A percentile compares a stretch with the other conserved stretches of the same genome.
Conservation (phyloP, 108 stramenopile genomes). For the Conticribra weissflogii region DNA sequence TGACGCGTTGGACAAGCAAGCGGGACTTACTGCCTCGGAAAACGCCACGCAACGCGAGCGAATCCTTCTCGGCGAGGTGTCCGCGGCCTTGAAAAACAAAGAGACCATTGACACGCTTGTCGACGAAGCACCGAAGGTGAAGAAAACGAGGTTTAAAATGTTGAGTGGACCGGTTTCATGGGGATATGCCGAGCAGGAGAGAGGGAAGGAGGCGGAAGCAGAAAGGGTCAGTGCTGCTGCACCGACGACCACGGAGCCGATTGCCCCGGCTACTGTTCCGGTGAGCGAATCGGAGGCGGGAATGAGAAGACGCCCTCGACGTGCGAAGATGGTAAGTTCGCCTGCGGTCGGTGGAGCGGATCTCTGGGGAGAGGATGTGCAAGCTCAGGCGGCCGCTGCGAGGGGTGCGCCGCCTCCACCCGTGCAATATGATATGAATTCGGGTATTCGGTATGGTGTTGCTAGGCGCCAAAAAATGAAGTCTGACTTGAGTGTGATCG, state of each 20-base stretch:
- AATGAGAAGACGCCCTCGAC: conserved; percentile 11
- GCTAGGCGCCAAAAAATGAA: conserved; percentile 13
- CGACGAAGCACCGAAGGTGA: conserved; percentile 5
- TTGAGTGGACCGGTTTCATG: conserved; percentile 9
- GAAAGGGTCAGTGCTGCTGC: neutral
- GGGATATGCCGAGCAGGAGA: neutral
- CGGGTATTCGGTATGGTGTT: conserved; percentile 12
- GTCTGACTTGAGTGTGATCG: conserved; percentile 12
- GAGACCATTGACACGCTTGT: conserved; percentile 14
- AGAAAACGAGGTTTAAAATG: conserved; percentile 7
- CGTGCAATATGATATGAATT: conserved; percentile 7
- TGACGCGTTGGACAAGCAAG: conserved; percentile 1
- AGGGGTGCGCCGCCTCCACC: conserved; percentile 1
- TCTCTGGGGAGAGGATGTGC: conserved; percentile 9
- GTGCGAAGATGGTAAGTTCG: conserved; percentile 7
- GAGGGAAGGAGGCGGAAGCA: neutral
- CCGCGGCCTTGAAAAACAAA: conserved; percentile 11
- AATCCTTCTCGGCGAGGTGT: neutral
- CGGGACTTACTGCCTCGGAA: neutral
- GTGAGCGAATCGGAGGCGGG: neutral
- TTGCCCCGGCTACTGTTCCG: neutral
- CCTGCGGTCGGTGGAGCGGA: conserved; percentile 8
- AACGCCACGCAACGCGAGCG: neutral
- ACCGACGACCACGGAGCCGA: neutral
- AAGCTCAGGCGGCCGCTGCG: conserved; percentile 9